Conservation (phyloP, 2,329 filamentous ascomycete genomes). For the Catunica adiposa region DNA sequence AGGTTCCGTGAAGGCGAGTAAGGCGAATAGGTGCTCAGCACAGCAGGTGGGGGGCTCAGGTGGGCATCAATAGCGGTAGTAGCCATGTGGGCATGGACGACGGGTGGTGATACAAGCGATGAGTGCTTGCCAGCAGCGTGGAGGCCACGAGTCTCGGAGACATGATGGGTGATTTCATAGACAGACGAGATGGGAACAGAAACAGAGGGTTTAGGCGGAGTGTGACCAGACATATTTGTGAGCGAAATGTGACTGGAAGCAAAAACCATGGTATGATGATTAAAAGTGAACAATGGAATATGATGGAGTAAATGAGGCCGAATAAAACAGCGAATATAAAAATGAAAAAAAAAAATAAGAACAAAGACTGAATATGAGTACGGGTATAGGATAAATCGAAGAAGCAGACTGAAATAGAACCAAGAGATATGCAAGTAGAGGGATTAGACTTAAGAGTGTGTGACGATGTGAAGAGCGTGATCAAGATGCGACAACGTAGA, state of each 20-base stretch:
- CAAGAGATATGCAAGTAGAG: background rate
- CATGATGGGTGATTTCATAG: slow-evolving; percentile 11
- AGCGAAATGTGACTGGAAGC: background rate
- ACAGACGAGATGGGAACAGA: slow-evolving; percentile 8
- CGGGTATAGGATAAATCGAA: background rate
- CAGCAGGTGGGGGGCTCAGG: slow-evolving; percentile 4
- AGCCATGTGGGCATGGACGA: slow-evolving; percentile 10
- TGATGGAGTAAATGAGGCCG: background rate
- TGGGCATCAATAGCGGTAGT: background rate
- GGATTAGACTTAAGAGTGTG: background rate
- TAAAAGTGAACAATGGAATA: background rate
- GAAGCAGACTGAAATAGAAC: background rate
- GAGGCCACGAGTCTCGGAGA: slow-evolving; percentile 9
- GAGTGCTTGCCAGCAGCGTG: background rate
- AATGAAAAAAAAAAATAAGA: background rate
- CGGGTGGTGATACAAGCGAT: slow-evolving; percentile 11
- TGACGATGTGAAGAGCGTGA: background rate
- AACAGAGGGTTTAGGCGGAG: background rate
- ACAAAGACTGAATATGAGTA: no score
- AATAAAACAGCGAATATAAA: background rate
- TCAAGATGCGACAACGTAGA: no score
- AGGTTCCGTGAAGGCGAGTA: slow-evolving; percentile 1
- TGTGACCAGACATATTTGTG: background rate
- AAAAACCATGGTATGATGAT: slow-evolving; percentile 1
- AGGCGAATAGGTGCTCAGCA: background rate